Conservation (phyloP, 2,329 filamentous ascomycete genomes). For the Emergomyces africanus region DNA sequence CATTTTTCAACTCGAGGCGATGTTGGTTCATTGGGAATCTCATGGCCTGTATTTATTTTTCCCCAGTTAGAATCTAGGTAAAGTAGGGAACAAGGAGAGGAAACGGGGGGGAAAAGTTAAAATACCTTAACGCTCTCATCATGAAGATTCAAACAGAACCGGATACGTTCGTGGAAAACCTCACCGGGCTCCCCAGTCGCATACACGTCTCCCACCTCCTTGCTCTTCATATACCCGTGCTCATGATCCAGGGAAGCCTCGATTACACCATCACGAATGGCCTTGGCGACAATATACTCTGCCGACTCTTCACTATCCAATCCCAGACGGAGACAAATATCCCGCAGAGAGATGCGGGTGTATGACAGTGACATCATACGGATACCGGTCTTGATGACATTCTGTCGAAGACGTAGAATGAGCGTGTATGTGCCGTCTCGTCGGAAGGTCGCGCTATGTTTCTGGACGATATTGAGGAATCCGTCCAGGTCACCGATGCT, state of each 20-base stretch:
- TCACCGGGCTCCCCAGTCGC: conserved; percentile 91
- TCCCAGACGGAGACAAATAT: conserved; percentile 92
- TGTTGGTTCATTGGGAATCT: conserved; percentile 99
- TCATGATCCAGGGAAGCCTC: conserved; percentile 91
- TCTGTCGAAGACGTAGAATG: conserved; percentile 87
- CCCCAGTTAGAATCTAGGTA: conserved; percentile 16
- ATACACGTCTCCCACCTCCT: conserved; percentile 91
- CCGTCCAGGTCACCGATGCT: conserved; percentile 92
- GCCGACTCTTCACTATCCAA: conserved; percentile 93
- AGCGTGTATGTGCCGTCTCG: conserved; percentile 91
- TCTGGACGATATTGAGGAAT: conserved; percentile 75
- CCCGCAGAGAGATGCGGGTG: conserved; percentile 88
- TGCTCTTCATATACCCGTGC: conserved; percentile 96
- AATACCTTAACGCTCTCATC: conserved; percentile 94
- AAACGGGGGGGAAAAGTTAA: conserved; percentile 3
- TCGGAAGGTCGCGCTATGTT: conserved; percentile 73
- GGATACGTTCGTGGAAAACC: conserved; percentile 94
- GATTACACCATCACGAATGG: conserved; percentile 93
- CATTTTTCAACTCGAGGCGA: conserved; percentile 90
- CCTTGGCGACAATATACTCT: conserved; percentile 98
- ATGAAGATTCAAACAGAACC: conserved; percentile 78
- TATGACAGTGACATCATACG: conserved; percentile 99
- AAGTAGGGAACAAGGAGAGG: too few relatives aligned
- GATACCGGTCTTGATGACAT: conserved; percentile 98
- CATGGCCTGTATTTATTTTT: conserved; percentile 71